Evolutionary conservation across 371 early-diverging fungal genomes (phyloP).

Genomic region (Mucor indicus): DNA sequence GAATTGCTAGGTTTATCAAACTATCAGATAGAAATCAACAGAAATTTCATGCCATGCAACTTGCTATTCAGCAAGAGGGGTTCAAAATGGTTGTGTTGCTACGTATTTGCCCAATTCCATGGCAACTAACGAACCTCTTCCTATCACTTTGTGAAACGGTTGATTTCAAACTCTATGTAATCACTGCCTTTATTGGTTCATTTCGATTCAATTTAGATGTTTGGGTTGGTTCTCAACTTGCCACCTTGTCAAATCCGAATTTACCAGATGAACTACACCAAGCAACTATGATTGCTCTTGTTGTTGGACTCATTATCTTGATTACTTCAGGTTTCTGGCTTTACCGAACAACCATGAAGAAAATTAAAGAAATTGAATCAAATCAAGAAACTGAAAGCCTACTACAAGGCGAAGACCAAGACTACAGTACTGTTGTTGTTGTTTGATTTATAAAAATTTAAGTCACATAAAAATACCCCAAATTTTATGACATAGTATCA

Average conservation of each 20-base stretch:
- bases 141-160: conserved; percentile 23
- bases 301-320: conserved; percentile 5
- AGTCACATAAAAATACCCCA: no score
- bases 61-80: conserved; percentile 34
- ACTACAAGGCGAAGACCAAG: no score
- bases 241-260: conserved; percentile 28
- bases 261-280: conserved; percentile 30
- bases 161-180: conserved; percentile 7
- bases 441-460: no score
- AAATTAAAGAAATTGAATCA: neutral
- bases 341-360: conserved; percentile 4
- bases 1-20: conserved; percentile 19
- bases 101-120: conserved; percentile 39
- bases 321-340: neutral
- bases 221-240: conserved; percentile 42
- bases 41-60: conserved; percentile 28
- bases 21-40: conserved; percentile 19
- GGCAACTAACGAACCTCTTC: conserved; percentile 29
- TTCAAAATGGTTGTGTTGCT: conserved; percentile 35
- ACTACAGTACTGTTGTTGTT: no score
- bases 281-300: conserved; percentile 22
- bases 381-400: neutral
- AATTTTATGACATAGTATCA: no score
- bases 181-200: conserved; percentile 20
- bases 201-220: conserved; percentile 34